Percentiles rank a stretch among this genome's conserved stretches.
phyloP scores from a whole-genome alignment of 805 yeast species.

The Saturnispora kantuleensis region DNA sequence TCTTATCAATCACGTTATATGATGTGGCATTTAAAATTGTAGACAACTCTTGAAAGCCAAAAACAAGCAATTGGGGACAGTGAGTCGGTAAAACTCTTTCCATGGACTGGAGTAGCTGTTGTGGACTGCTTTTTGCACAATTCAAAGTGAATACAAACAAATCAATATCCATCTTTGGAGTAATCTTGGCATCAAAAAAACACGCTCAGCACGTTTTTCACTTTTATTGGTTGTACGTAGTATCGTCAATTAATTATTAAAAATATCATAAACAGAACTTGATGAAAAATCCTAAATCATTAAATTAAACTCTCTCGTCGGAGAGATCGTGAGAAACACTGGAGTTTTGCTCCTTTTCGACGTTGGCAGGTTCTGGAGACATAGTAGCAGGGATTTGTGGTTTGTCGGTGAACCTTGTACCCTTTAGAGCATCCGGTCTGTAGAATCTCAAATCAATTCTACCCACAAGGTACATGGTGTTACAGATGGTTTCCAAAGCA shows the following conservation, averaged over 20 bases:
- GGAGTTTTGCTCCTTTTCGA: conserved; percentile 6
- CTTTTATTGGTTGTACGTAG: neutral
- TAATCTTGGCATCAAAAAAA: neutral
- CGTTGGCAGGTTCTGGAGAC: conserved; percentile 1
- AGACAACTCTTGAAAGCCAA: conserved; percentile 61
- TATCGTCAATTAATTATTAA: neutral
- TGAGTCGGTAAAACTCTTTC: conserved; percentile 8
- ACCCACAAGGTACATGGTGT: conserved; percentile 46
- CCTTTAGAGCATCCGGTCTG: conserved; percentile 46
- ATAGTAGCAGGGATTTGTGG: conserved; percentile 2
- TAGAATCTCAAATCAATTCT: conserved; percentile 72
- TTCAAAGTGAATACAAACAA: conserved; percentile 38
- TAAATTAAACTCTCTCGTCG: conserved; percentile 8
- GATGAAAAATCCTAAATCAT: neutral
- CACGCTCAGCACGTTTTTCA: neutral
- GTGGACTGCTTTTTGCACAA: conserved; percentile 40
- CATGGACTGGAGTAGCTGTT: conserved; percentile 24
- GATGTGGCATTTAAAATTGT: conserved; percentile 46
- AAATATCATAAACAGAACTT: neutral
- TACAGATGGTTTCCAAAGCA: conserved; percentile 48
- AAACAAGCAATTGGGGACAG: conserved; percentile 40
- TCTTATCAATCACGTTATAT: conserved; percentile 26
- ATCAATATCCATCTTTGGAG: neutral
- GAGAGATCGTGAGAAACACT: conserved; percentile 7
- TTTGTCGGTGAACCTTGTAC: conserved; percentile 7